Evolutionary conservation across 306 rosid species (phyloP), one percentile per base, ranked within the genome.

Genomic region (Inga leiocalycina): DNA sequence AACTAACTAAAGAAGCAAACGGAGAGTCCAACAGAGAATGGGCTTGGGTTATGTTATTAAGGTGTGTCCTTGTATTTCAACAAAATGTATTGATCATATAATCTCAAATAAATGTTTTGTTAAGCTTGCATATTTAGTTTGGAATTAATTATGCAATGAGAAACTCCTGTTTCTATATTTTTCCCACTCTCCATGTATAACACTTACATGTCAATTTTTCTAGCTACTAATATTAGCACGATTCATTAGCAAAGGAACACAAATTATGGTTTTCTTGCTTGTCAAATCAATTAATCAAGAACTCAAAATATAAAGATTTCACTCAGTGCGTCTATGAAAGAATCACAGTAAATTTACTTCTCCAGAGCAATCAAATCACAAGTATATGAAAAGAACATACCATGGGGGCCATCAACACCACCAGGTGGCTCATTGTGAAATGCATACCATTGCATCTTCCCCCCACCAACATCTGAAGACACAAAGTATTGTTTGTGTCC

Each of bases 391-490:
- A 49, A 68, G 71, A 44, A 68, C 74, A 30, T 91, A 96, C 99
- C 97, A 19, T 37, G 77, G 39, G 95, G 85, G 65, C 57, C 4
- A 88, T 97, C 99, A 72, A 71, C 75, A 83, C 98, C 98, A 79
- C 98, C 97, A 19, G 98, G 80, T 76, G 88, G 68, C 81, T 97
- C 99, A 76, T 97, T 79, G 84, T 97, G 86, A 82, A 97, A 97
- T 56, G 97, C 99, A 85, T 97, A 97, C 99, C 98, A 97, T 87
- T 94, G 99, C 98, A 92, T 94, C 95, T 97, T 97, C 84, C 99
- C 99, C 16, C 84, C 92, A 6, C 99, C 99, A 19, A 97, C 98
- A 72, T 97, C 99, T 27, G 99, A 97, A 76, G 99, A 94, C 74
- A 97, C 99, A 5, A 97, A 97, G 87, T 97, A 97, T 86, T 97